Conservation (phyloP, 2,329 filamentous ascomycete genomes). For the Botrytis medusae region DNA sequence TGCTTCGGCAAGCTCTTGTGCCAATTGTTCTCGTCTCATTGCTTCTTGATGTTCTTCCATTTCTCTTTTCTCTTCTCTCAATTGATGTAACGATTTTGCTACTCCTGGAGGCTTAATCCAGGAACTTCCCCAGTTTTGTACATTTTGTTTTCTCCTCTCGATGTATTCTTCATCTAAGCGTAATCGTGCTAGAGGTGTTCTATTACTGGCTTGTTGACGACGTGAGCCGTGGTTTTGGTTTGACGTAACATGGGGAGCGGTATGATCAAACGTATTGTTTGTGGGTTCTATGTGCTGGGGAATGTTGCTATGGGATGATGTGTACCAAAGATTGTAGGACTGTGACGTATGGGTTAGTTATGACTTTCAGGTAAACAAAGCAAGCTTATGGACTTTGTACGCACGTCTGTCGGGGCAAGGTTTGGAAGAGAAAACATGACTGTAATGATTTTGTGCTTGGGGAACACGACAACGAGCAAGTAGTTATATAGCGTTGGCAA, state of each 20-base stretch:
- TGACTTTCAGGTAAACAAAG: conserved; percentile 23
- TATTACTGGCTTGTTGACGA: conserved; percentile 50
- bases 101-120: conserved; percentile 92
- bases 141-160: conserved; percentile 73
- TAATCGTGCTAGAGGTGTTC: conserved; percentile 66
- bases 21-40: conserved; percentile 66
- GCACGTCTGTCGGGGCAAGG: conserved; percentile 69
- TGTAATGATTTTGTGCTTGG: not conserved
- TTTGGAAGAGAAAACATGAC: conserved; percentile 61
- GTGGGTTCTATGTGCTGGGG: conserved; percentile 36
- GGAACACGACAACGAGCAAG: not conserved
- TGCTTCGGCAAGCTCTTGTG: conserved; percentile 72
- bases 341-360: conserved; percentile 39
- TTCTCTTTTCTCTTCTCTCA: conserved; percentile 86
- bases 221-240: conserved; percentile 37
- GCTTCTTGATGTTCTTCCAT: conserved; percentile 80
- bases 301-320: conserved; percentile 49
- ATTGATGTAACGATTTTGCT: conserved; percentile 83
- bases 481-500: not conserved
- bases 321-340: conserved; percentile 75
- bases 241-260: conserved; percentile 20
- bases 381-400: conserved; percentile 33
- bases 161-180: conserved; percentile 75
- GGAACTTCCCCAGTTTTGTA: conserved; percentile 80
- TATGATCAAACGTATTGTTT: conserved; percentile 38